These are phyloP conservation scores for Clavispora santaluciae DNA, from an alignment of 805 yeast genomes.

Conservation along the genomic window DNA sequence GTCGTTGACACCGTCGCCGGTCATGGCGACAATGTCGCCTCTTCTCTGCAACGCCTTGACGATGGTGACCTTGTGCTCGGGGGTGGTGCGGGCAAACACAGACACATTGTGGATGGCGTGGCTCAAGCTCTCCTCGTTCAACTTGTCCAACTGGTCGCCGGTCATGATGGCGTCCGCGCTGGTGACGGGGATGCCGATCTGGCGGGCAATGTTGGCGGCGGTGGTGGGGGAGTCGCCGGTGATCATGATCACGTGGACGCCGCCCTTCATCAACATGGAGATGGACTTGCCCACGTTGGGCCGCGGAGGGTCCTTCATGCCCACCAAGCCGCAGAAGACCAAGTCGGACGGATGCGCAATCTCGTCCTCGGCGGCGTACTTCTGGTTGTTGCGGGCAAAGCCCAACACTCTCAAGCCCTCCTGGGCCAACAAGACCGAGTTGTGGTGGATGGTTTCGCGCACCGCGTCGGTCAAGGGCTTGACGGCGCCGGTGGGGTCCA, in stretches of 20 bases:
- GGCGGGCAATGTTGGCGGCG: conserved; percentile 77
- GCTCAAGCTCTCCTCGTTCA: conserved; percentile 69
- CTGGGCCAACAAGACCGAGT: conserved; percentile 63
- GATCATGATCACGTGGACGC: conserved; percentile 97
- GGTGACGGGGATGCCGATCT: conserved; percentile 80
- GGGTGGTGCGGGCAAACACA: conserved; percentile 92
- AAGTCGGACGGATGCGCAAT: conserved; percentile 49
- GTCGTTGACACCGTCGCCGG: conserved; percentile 99
- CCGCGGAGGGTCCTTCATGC: conserved; percentile 98
- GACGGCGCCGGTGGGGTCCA: conserved; percentile 53
- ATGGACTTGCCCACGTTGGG: conserved; percentile 76
- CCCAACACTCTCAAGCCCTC: conserved; percentile 86
- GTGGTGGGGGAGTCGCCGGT: conserved; percentile 93
- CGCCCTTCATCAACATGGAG: conserved; percentile 75
- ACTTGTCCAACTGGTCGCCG: conserved; percentile 75
- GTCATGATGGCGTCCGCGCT: conserved; percentile 68
- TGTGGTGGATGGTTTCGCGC: conserved; percentile 43
- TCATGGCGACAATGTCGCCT: conserved; percentile 97
- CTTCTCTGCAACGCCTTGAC: conserved; percentile 84
- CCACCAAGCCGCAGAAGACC: conserved; percentile 79
- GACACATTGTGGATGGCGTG: conserved; percentile 76
- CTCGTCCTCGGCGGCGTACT: conserved; percentile 27
- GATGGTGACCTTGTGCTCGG: conserved; percentile 87
- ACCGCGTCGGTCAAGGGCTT: conserved; percentile 54
- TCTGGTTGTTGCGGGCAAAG: conserved; percentile 53